A percentile compares a stretch with the other conserved stretches of the same genome.
These are phyloP conservation scores for Skeletonema tropicum DNA, from an alignment of 108 stramenopile genomes.

Conservation along the genomic window DNA sequence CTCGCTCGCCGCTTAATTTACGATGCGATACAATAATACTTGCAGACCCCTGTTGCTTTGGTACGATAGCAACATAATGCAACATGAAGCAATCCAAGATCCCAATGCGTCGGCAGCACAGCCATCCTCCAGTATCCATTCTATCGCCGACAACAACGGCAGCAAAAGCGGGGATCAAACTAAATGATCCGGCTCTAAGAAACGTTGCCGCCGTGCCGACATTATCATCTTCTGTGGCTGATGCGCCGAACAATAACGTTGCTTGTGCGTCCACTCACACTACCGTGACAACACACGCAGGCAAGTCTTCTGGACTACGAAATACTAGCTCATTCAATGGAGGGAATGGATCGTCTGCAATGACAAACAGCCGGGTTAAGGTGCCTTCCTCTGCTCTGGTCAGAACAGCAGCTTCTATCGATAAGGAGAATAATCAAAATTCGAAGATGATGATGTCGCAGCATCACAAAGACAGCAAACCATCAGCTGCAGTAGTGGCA, in stretches of 20 bases:
- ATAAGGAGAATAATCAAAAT: not conserved
- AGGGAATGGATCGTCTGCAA: not conserved
- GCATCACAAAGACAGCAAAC: not conserved
- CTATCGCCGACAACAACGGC: conserved; percentile 15
- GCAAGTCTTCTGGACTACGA: not conserved
- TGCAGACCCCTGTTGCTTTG: too few relatives aligned
- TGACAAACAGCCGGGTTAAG: not conserved
- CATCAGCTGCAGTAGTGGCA: not conserved
- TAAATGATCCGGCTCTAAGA: conserved; percentile 8
- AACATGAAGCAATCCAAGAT: not conserved
- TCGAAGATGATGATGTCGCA: not conserved
- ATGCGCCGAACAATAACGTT: not conserved
- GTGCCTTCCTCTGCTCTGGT: not conserved
- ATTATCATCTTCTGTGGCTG: too few relatives aligned
- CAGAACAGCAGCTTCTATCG: not conserved
- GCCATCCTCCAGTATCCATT: not conserved
- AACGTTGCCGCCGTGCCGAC: not conserved
- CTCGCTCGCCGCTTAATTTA: too few relatives aligned
- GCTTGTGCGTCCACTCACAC: not conserved
- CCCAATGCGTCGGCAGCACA: not conserved
- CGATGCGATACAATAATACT: too few relatives aligned
- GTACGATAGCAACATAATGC: not conserved
- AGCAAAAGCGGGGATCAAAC: conserved; percentile 2
- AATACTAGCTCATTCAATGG: not conserved
- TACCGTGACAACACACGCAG: not conserved